Evolutionary conservation across 495 filamentous ascomycete species (phyloP).

Genomic region (Corynascus novoguineensis): DNA sequence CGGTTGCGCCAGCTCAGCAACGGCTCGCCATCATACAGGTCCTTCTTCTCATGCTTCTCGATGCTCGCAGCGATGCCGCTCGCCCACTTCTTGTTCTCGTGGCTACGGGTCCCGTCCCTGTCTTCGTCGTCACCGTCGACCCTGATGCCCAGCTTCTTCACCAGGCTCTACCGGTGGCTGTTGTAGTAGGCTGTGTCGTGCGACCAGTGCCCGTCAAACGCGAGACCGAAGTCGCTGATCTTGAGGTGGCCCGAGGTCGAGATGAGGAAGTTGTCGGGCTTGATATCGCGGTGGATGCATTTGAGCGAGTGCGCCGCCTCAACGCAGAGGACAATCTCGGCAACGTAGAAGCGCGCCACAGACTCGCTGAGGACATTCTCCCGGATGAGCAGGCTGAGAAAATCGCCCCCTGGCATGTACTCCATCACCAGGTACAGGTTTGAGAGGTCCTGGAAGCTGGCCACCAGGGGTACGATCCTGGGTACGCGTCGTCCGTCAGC

Average conservation of each 20-base stretch:
- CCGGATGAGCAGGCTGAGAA: conserved; percentile 76
- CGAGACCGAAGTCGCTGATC: conserved; percentile 91
- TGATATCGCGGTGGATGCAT: conserved; percentile 93
- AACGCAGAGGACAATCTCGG: conserved; percentile 92
- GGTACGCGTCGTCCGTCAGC: conserved; percentile 14
- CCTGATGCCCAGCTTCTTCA: conserved; percentile 66
- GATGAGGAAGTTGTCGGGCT: conserved; percentile 94
- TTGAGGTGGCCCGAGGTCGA: conserved; percentile 83
- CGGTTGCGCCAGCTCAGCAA: conserved; percentile 76
- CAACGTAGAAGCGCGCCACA: conserved; percentile 76
- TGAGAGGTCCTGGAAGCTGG: conserved; percentile 79
- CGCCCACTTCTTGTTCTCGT: conserved; percentile 45
- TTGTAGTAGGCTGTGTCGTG: conserved; percentile 83
- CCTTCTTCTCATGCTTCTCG: conserved; percentile 45
- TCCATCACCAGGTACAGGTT: conserved; percentile 94
- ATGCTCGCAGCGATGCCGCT: conserved; percentile 44
- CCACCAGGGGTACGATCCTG: conserved; percentile 75
- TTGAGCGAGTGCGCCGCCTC: conserved; percentile 82
- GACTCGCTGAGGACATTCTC: conserved; percentile 73
- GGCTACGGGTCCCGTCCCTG: conserved; percentile 47
- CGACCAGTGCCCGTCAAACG: conserved; percentile 91
- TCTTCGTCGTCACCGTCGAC: conserved; percentile 74
- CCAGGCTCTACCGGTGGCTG: conserved; percentile 69
- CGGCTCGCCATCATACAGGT: conserved; percentile 38
- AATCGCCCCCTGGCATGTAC: conserved; percentile 94